These are phyloP conservation scores for Beauveria pseudobassiana DNA, from an alignment of 2,329 filamentous ascomycete species.

Conservation along the genomic window DNA sequence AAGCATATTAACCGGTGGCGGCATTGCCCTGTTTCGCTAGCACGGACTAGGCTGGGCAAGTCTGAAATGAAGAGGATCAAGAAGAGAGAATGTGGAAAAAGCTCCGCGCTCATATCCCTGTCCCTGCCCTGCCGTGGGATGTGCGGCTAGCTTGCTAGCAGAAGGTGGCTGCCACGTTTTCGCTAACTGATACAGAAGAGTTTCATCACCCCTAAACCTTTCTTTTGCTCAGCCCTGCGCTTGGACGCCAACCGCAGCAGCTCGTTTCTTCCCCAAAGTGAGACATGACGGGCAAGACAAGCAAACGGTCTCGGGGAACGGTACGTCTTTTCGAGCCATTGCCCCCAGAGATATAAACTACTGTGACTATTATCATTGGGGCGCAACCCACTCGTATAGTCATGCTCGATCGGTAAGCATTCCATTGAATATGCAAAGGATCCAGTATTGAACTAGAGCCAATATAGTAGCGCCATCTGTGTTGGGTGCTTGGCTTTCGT, in stretches of 20 bases:
- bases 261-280: background rate
- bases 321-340: background rate
- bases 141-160: background rate
- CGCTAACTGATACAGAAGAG: slow-evolving; percentile 6
- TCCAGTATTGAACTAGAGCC: no score
- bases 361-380: background rate
- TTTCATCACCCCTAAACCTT: background rate
- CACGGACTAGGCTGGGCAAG: background rate
- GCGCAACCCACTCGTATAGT: slow-evolving; percentile 1
- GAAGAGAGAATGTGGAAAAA: background rate
- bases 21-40: background rate
- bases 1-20: background rate
- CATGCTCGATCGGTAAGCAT: slow-evolving; percentile 3
- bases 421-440: background rate
- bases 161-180: slow-evolving; percentile 10
- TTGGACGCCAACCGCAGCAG: background rate
- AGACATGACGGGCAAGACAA: background rate
- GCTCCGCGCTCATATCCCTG: background rate
- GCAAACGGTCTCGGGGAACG: background rate
- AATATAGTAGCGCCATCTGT: background rate
- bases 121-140: background rate
- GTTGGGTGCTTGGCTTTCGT: background rate
- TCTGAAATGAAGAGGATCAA: background rate
- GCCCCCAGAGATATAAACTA: no score
- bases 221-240: slow-evolving; percentile 1